Evolutionary conservation across 495 filamentous ascomycete genomes (phyloP).

Genomic region (Penicillium canescens): DNA sequence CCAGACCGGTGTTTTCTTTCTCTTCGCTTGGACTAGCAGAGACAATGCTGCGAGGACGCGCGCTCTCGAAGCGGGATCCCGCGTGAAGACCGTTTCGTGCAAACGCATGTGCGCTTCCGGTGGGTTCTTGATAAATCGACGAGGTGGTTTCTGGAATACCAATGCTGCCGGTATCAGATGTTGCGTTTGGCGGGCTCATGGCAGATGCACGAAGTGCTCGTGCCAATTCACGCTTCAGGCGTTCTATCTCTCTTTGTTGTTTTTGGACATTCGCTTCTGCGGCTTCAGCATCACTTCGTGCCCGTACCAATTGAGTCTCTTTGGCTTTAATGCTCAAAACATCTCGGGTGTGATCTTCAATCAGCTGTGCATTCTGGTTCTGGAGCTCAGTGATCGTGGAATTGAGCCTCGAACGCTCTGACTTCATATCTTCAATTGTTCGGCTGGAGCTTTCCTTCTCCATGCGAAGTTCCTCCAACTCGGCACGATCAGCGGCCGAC

Average conservation of each 20-base stretch:
- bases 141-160: slow-evolving; percentile 35
- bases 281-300: slow-evolving; percentile 84
- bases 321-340: slow-evolving; percentile 96
- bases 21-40: slow-evolving; percentile 75
- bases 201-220: slow-evolving; percentile 46
- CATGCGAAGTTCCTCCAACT: slow-evolving; percentile 82
- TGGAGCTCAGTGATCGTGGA: slow-evolving; percentile 86
- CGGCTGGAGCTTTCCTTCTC: slow-evolving; percentile 76
- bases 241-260: slow-evolving; percentile 84
- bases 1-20: slow-evolving; percentile 65
- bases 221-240: slow-evolving; percentile 77
- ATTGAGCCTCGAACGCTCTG: slow-evolving; percentile 69
- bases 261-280: slow-evolving; percentile 81
- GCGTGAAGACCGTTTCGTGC: slow-evolving; percentile 38
- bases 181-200: slow-evolving; percentile 37
- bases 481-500: slow-evolving; percentile 74
- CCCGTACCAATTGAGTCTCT: slow-evolving; percentile 93
- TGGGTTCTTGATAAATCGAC: slow-evolving; percentile 35
- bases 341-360: slow-evolving; percentile 95
- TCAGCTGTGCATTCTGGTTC: slow-evolving; percentile 93
- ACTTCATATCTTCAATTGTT: slow-evolving; percentile 71
- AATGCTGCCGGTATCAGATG: slow-evolving; percentile 35
- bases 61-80: slow-evolving; percentile 39
- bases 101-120: slow-evolving; percentile 29
- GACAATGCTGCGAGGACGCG: slow-evolving; percentile 62